Evolutionary conservation across 495 filamentous ascomycete genomes (phyloP).

Genomic region (Pseudomonodictys pantanalensis): DNA sequence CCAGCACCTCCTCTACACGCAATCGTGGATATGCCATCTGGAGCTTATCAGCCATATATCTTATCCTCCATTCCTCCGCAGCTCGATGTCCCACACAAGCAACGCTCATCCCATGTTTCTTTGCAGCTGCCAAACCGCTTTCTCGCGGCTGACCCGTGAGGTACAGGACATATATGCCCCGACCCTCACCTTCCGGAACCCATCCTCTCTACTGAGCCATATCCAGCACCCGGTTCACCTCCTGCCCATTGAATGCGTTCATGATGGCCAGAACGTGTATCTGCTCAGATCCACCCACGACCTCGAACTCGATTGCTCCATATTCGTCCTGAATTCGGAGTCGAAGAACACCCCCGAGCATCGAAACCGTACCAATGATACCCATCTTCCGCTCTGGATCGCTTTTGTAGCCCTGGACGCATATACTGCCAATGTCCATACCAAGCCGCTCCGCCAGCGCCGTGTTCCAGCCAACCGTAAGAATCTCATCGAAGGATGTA

Average conservation of each 20-base stretch:
- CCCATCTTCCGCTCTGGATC: conserved; percentile 27
- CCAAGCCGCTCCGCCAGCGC: conserved; percentile 18
- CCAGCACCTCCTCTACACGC: conserved; percentile 21
- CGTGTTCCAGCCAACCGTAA: conserved; percentile 31
- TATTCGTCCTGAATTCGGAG: conserved; percentile 16
- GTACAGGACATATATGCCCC: conserved; percentile 19
- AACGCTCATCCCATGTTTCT: conserved; percentile 13
- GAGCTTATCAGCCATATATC: conserved; percentile 17
- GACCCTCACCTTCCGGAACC: not conserved
- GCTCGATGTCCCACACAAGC: conserved; percentile 29
- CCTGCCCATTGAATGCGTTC: conserved; percentile 29
- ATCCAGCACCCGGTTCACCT: conserved; percentile 20
- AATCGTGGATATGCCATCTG: conserved; percentile 19
- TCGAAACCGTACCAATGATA: conserved; percentile 14
- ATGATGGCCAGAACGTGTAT: conserved; percentile 28
- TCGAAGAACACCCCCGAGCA: not conserved
- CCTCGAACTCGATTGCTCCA: not conserved
- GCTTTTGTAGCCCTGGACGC: conserved; percentile 30
- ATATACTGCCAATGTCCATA: conserved; percentile 8
- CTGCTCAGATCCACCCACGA: not conserved
- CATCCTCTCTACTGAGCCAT: conserved; percentile 9
- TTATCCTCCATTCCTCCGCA: conserved; percentile 29
- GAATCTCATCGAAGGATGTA: conserved; percentile 27
- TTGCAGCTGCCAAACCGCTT: conserved; percentile 24
- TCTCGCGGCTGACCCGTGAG: conserved; percentile 24